phyloP scores from a whole-genome alignment of 139 green algal genomes.

The Tetradesmus obliquus region DNA sequence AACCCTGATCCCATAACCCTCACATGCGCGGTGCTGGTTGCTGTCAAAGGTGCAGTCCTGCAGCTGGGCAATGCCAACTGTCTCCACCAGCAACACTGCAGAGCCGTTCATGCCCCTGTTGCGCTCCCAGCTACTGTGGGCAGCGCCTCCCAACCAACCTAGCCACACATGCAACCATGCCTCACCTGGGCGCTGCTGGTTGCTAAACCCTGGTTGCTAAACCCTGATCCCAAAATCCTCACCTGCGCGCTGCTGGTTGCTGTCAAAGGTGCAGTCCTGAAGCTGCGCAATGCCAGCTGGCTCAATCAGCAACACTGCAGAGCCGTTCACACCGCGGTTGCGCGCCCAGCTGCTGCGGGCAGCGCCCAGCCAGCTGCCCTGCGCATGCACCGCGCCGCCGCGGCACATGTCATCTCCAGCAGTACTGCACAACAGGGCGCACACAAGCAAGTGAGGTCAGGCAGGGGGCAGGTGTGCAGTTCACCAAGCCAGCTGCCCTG shows the following conservation, averaged over 20 bases:
- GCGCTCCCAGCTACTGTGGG: background rate
- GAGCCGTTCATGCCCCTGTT: conserved; percentile 15
- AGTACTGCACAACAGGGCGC: background rate
- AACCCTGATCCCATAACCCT: too few relatives aligned
- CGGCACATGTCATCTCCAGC: conserved; percentile 6
- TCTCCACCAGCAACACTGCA: conserved; percentile 1
- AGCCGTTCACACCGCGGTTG: conserved; percentile 33
- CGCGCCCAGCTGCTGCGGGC: background rate
- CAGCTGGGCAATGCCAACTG: conserved; percentile 18
- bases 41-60: background rate
- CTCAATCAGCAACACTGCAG: conserved; percentile 20
- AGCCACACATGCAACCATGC: too few relatives aligned
- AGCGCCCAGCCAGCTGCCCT: conserved; percentile 19
- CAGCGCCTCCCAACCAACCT: too few relatives aligned
- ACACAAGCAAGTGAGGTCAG: background rate
- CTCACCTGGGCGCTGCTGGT: too few relatives aligned
- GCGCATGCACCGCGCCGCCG: conserved; percentile 13
- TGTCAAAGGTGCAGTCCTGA: background rate
- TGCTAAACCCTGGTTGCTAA: too few relatives aligned
- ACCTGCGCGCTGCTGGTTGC: conserved; percentile 19
- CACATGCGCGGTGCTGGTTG: background rate
- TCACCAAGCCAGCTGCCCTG: background rate
- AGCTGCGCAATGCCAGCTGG: conserved; percentile 19
- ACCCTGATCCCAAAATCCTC: too few relatives aligned
- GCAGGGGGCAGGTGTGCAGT: background rate